Percentiles rank a stretch among this genome's conserved stretches.
These are phyloP conservation scores for Gynochthodes officinalis DNA, from an alignment of 257 asterid genomes.

Conservation along the genomic window DNA sequence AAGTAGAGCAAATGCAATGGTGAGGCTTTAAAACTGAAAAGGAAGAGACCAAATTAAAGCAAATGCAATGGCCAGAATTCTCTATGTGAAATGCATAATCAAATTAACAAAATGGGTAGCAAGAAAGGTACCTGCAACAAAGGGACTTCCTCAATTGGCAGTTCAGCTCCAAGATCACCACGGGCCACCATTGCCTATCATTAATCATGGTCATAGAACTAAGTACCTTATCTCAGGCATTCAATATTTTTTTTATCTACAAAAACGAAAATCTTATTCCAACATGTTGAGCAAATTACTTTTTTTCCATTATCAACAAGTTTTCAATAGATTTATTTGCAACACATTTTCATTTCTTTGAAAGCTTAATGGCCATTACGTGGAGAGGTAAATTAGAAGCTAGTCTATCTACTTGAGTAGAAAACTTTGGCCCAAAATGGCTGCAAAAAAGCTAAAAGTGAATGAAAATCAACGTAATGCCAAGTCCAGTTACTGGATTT, in stretches of 20 bases:
- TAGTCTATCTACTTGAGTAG: neutral
- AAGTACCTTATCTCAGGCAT: neutral
- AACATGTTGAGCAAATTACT: neutral
- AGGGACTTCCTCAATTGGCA: conserved; percentile 98
- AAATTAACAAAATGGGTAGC: neutral
- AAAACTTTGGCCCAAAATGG: neutral
- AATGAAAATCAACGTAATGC: neutral
- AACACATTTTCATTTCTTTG: neutral
- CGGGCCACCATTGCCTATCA: conserved; percentile 99
- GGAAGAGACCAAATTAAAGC: neutral
- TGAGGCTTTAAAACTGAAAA: neutral
- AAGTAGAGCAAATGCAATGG: neutral
- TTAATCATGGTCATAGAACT: conserved; percentile 12
- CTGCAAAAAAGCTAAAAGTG: neutral
- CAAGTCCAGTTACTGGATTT: neutral
- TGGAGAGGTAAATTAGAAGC: neutral
- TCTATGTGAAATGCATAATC: neutral
- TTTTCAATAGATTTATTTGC: neutral
- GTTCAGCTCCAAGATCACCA: conserved; percentile 99
- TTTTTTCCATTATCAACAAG: neutral
- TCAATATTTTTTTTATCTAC: neutral
- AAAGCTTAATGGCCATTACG: neutral
- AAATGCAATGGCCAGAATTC: neutral
- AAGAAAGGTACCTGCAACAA: conserved; percentile 71
- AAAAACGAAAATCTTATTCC: neutral